Evolutionary conservation across 2,329 filamentous ascomycete species (phyloP).

Genomic region (Apiospora phragmitis): DNA sequence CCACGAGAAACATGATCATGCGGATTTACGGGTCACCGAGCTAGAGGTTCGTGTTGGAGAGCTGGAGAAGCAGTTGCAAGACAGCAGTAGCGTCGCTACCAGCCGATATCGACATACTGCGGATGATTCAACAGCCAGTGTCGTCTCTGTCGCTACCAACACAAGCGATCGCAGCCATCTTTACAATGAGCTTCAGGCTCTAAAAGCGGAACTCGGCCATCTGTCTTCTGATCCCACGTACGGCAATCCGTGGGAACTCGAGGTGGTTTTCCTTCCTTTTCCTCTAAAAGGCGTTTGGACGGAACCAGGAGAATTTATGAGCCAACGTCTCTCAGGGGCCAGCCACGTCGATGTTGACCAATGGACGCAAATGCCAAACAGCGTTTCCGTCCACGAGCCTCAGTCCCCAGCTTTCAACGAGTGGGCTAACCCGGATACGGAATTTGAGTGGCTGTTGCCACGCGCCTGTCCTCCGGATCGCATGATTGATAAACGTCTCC

Average conservation of each 20-base stretch:
- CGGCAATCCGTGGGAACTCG: constrained; percentile 68
- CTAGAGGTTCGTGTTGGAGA: constrained; percentile 65
- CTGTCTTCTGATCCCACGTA: constrained; percentile 61
- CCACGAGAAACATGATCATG: constrained; percentile 64
- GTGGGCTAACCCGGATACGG: constrained; percentile 46
- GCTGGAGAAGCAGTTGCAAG: constrained; percentile 54
- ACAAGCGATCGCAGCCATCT: constrained; percentile 44
- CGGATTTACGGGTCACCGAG: constrained; percentile 68
- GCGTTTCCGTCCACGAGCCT: constrained; percentile 44
- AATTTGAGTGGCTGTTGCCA: constrained; percentile 65
- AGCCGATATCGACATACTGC: constrained; percentile 36
- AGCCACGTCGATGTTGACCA: constrained; percentile 42
- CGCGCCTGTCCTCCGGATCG: constrained; percentile 66
- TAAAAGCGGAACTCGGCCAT: constrained; percentile 13
- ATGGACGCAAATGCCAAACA: constrained; percentile 57
- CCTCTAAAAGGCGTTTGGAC: constrained; percentile 58
- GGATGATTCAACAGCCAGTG: constrained; percentile 47
- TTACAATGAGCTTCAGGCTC: constrained; percentile 47
- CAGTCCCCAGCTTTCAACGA: constrained; percentile 49
- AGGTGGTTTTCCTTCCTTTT: constrained; percentile 76
- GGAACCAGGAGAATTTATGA: constrained; percentile 47
- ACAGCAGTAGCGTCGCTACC: constrained; percentile 42
- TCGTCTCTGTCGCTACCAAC: constrained; percentile 47
- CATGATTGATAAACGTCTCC: constrained; percentile 68
- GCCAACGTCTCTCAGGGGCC: constrained; percentile 30